Base-by-base conservation (phyloP, 2,329 filamentous ascomycete genomes). In the Neofusicoccum ribis region DNA sequence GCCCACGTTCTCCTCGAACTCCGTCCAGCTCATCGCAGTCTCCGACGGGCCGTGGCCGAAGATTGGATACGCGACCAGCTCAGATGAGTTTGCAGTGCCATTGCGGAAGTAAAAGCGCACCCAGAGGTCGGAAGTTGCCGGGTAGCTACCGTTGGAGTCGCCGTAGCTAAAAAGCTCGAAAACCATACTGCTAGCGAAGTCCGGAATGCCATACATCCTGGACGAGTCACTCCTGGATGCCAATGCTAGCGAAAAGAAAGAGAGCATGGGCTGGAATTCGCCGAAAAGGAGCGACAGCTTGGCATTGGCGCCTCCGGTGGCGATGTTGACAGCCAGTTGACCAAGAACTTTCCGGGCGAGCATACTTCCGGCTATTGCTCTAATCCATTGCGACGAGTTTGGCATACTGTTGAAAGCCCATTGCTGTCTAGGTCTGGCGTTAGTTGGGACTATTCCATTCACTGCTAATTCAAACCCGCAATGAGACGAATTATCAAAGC, bases 61-160 rank as follows among this genome's bases (percentile, higher is more conserved):
- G 11, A 88, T 73, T 2, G 84, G 79, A 67, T 84, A 86, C 0
- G 78, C 67, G 15, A 75, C 71, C 37, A 79, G 77, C 1, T 70
- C 69, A 36, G 72, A 71, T 23, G 73, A 67, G 11, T 67, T 60
- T 27, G 77, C 75, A 0, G 85, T 85, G 56, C 84, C 84, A 69
- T 88, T 88, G 69, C 83, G 84, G 74, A 85, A 83, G 65, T 82
- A 77, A 71, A 88, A 86, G 20, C 84, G 81, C 36, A 88, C 82
- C 73, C 76, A 85, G 46, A 88, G 78, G 23, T 86, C 78, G 3
- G 76, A 72, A 0, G 70, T 70, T 14, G 67, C 59, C 0, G 82
- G 81, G 63, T 82, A 84, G 43, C 71, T 68, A 34, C 41, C 60
- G 3, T 39, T 23, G 3, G 56, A 44, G 39, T n/a, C 5, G 17